A percentile compares a stretch with the other conserved stretches of the same genome.
Evolutionary conservation across 805 yeast genomes (phyloP).

Genomic region (Candida rishiriensis): DNA sequence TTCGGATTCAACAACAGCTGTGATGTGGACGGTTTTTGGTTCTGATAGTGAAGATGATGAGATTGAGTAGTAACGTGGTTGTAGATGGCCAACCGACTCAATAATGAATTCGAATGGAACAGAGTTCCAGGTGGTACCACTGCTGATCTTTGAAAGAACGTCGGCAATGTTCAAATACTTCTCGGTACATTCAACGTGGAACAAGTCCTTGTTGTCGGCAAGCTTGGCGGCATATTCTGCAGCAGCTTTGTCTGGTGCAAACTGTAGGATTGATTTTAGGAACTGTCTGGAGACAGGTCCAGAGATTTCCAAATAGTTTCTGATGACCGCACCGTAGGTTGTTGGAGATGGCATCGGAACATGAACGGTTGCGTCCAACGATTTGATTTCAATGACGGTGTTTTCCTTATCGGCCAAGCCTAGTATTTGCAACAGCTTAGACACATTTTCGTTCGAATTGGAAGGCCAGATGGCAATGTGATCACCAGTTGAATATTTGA

Average conservation of each 20-base stretch:
- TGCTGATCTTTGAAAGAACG: conserved; percentile 56
- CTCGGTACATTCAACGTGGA: conserved; percentile 59
- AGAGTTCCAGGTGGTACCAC: conserved; percentile 60
- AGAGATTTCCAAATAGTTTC: conserved; percentile 84
- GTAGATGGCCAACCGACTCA: conserved; percentile 76
- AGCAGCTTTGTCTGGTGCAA: conserved; percentile 67
- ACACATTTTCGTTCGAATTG: conserved; percentile 71
- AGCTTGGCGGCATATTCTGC: conserved; percentile 47
- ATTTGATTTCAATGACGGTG: conserved; percentile 56
- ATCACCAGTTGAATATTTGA: conserved; percentile 92
- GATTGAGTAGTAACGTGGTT: conserved; percentile 94
- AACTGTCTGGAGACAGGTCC: conserved; percentile 93
- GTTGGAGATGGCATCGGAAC: conserved; percentile 67
- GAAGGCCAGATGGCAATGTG: conserved; percentile 95
- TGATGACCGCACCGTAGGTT: conserved; percentile 80
- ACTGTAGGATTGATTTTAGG: conserved; percentile 65
- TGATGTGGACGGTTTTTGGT: conserved; percentile 70
- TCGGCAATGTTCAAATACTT: conserved; percentile 73
- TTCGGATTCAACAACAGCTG: conserved; percentile 86
- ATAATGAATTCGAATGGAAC: conserved; percentile 83
- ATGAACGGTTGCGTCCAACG: conserved; percentile 65
- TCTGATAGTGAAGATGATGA: conserved; percentile 83
- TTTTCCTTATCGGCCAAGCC: conserved; percentile 50
- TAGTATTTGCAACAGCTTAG: conserved; percentile 59
- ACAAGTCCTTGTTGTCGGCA: conserved; percentile 63